These are phyloP conservation scores for Psilocybe mexicana DNA, from an alignment of 1,284 basidiomycete species.

Conservation along the genomic window DNA sequence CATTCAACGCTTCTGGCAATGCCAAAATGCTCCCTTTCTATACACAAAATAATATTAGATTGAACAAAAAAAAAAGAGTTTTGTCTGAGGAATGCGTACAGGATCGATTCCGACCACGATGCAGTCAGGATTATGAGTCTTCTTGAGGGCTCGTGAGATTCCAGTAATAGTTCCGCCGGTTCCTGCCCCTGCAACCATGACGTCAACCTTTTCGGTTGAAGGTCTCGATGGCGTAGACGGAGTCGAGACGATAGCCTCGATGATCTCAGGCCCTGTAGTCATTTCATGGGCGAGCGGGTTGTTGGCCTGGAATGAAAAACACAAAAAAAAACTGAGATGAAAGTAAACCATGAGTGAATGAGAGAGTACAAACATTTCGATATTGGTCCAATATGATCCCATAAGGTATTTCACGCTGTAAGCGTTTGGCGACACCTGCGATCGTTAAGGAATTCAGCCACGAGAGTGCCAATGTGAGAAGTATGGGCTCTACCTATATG, in stretches of 20 bases:
- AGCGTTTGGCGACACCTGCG: slow-evolving; percentile 78
- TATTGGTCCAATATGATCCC: slow-evolving; percentile 95
- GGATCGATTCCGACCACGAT: slow-evolving; percentile 90
- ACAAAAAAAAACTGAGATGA: not conserved
- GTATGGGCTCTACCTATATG: slow-evolving; percentile 78
- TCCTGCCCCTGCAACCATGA: slow-evolving; percentile 87
- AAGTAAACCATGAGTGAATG: not conserved
- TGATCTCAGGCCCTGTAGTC: slow-evolving; percentile 88
- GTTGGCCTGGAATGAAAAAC: slow-evolving; percentile 49
- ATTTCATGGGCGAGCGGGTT: slow-evolving; percentile 91
- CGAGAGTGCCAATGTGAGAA: slow-evolving; percentile 45
- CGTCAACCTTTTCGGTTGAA: slow-evolving; percentile 78
- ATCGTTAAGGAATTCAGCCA: slow-evolving; percentile 82
- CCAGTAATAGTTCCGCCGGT: slow-evolving; percentile 96
- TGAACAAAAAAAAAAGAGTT: not conserved
- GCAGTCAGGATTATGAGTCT: slow-evolving; percentile 68
- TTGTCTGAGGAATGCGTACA: slow-evolving; percentile 41
- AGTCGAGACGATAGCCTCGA: slow-evolving; percentile 67
- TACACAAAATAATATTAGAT: slow-evolving; percentile 8
- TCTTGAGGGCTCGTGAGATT: slow-evolving; percentile 81
- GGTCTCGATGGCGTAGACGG: slow-evolving; percentile 54
- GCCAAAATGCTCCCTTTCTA: slow-evolving; percentile 89
- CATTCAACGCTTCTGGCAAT: slow-evolving; percentile 64
- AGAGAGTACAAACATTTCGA: slow-evolving; percentile 54
- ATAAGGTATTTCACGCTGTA: slow-evolving; percentile 80